Evolutionary conservation across 106 monocot species (phyloP).

Genomic region (Xerophyta viscosa): DNA sequence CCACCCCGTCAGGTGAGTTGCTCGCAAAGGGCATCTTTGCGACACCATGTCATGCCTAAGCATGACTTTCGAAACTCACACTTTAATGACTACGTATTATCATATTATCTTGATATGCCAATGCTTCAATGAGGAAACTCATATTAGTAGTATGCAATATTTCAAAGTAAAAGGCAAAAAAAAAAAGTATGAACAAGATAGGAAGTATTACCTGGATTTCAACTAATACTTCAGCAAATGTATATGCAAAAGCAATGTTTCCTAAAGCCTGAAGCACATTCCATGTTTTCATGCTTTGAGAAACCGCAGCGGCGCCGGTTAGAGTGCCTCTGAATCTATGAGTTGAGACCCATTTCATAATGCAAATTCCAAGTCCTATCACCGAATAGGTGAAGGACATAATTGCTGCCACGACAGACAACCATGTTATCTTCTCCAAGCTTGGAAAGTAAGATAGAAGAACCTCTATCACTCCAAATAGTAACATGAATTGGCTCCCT

Average conservation of each 20-base stretch:
- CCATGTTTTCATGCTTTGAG: constrained; percentile 39
- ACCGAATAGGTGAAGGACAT: constrained; percentile 59
- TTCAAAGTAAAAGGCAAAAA: no score
- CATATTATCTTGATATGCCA: no score
- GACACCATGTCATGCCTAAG: no score
- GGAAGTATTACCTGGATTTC: constrained; percentile 52
- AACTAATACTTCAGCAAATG: constrained; percentile 42
- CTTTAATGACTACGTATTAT: no score
- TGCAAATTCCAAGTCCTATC: constrained; percentile 27
- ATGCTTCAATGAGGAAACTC: no score
- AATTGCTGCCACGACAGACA: constrained; percentile 37
- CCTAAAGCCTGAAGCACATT: constrained; percentile 58
- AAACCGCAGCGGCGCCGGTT: constrained; percentile 20
- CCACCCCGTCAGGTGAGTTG: no score
- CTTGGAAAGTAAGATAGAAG: constrained; percentile 48
- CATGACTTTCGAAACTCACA: no score
- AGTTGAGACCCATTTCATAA: constrained; percentile 18
- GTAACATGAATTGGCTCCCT: constrained; percentile 37
- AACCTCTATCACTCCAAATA: constrained; percentile 36
- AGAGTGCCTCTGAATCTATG: constrained; percentile 18
- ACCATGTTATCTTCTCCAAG: constrained; percentile 47
- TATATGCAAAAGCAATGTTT: constrained; percentile 67
- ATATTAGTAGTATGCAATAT: no score
- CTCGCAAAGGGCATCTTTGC: no score
- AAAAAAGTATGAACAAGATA: background rate